Evolutionary conservation across 805 yeast genomes (phyloP).

Genomic region (Soucietia sequanensis): DNA sequence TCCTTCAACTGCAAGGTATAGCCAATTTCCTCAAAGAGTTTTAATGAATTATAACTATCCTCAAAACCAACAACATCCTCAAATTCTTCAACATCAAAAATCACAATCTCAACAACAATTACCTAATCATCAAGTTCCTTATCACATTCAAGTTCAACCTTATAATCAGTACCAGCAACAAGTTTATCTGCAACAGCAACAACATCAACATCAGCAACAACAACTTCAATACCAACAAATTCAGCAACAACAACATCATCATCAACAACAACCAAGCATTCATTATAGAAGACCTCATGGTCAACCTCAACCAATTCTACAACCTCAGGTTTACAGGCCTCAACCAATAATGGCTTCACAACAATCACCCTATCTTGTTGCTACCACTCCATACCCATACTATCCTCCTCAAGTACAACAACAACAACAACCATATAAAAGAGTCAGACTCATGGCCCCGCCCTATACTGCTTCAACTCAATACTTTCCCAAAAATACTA

Average conservation of each 20-base stretch:
- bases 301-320: background rate
- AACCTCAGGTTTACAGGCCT: conserved; percentile 1
- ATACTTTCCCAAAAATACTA: conserved; percentile 4
- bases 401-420: conserved; percentile 2
- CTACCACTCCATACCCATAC: background rate
- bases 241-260: conserved; percentile 5
- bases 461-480: conserved; percentile 4
- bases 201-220: background rate
- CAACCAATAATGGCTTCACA: background rate
- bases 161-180: conserved; percentile 5
- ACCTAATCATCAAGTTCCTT: background rate
- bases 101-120: background rate
- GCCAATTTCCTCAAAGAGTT: background rate
- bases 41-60: background rate
- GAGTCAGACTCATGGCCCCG: conserved; percentile 8
- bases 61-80: background rate
- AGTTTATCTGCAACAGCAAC: background rate
- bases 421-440: conserved; percentile 7
- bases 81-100: background rate
- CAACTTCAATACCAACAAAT: background rate
- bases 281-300: background rate
- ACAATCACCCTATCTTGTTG: background rate
- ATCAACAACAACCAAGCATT: background rate
- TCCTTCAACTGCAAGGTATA: background rate
- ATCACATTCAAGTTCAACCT: conserved; percentile 4